Percentiles rank a stretch among this genome's conserved stretches.
Conservation (phyloP, 306 rosid species). For the Elaeagnus macrophylla region DNA sequence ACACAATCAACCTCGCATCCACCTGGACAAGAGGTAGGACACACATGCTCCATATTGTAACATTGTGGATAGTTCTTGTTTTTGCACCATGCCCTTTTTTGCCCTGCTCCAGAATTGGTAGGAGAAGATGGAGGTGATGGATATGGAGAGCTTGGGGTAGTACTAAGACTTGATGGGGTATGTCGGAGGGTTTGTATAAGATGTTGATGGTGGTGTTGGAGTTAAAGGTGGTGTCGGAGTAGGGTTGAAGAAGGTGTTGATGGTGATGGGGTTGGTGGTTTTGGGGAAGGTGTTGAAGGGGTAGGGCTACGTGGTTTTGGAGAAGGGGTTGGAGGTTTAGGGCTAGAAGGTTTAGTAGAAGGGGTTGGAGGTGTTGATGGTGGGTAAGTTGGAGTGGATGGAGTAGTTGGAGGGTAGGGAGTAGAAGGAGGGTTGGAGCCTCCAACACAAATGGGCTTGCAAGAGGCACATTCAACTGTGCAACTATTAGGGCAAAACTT, state of each 20-base stretch:
- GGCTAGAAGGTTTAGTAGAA: background rate
- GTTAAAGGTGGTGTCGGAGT: constrained; percentile 9
- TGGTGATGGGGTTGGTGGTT: constrained; percentile 5
- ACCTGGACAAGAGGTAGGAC: no score
- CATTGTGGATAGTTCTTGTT: no score
- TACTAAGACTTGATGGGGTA: constrained; percentile 2
- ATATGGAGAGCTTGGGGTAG: background rate
- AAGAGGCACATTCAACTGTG: constrained; percentile 43
- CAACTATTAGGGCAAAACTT: constrained; percentile 47
- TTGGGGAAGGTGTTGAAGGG: constrained; percentile 5
- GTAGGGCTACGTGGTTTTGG: background rate
- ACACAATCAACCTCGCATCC: no score
- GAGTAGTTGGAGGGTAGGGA: constrained; percentile 13
- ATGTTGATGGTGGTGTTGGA: constrained; percentile 8
- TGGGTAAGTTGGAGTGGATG: constrained; percentile 2
- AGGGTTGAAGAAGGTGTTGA: constrained; percentile 1
- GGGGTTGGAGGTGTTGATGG: background rate
- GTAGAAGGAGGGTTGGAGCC: constrained; percentile 19
- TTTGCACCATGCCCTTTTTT: constrained; percentile 31
- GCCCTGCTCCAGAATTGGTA: background rate
- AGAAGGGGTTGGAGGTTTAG: background rate
- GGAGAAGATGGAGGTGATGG: constrained; percentile 7
- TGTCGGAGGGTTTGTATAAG: constrained; percentile 6
- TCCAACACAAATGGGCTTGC: constrained; percentile 38
- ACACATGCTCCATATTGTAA: no score